Conservation (phyloP, 2,329 filamentous ascomycete species). For the Penicillium polonicum region DNA sequence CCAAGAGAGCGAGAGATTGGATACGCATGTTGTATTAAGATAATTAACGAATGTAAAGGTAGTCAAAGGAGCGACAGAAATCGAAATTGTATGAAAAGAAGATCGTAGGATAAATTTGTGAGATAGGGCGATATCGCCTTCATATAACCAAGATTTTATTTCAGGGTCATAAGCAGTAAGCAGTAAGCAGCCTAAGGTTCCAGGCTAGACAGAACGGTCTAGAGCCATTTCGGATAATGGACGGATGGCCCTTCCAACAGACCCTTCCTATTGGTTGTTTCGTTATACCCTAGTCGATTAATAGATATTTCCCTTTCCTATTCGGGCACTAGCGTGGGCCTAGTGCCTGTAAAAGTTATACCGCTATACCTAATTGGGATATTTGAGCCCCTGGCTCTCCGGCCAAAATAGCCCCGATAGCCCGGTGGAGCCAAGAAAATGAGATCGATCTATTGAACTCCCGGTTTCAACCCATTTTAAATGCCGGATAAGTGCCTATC, state of each 20-base stretch:
- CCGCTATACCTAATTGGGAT: neutral
- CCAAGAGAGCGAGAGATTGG: conserved; percentile 9
- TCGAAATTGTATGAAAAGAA: neutral
- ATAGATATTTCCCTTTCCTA: neutral
- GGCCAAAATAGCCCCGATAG: neutral
- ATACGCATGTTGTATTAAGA: conserved; percentile 3
- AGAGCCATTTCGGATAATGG: neutral
- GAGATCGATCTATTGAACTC: neutral
- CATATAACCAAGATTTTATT: neutral
- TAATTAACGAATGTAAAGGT: neutral
- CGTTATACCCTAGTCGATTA: neutral
- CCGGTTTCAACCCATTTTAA: neutral
- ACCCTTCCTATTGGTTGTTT: neutral
- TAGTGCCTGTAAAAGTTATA: neutral
- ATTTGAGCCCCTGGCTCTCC: neutral
- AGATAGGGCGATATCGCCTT: neutral
- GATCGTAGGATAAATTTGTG: neutral
- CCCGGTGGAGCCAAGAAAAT: too few relatives aligned
- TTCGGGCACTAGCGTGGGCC: neutral
- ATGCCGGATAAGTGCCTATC: neutral
- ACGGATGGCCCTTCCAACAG: neutral
- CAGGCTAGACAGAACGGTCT: neutral
- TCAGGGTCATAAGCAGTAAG: neutral
- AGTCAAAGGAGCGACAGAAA: neutral
- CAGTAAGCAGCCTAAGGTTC: neutral